Evolutionary conservation across 73 alveolate species (phyloP), one percentile per base, ranked within the genome.

Genomic region (Paramecium pentaurelia): DNA sequence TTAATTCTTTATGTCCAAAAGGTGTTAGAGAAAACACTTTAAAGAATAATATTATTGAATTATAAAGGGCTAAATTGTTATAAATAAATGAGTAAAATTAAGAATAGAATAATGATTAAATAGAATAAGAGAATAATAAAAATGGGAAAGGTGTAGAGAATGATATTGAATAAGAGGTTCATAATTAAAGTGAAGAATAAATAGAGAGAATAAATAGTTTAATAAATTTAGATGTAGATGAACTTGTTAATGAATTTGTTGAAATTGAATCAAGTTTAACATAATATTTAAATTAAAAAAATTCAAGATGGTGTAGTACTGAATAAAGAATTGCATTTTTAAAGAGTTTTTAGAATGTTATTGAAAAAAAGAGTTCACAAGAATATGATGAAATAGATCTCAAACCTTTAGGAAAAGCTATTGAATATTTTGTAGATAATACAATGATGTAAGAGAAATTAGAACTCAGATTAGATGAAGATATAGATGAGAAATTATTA

Each of bases 261-360:
- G 30, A 44, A 27, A 80, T 80, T 6, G 91, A 80, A 80, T 20
- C 25, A 45, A 80, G 91, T 80, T 36, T 80, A 45, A 80, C 77
- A 40, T 11, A 45, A 44, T 80, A 80, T 45, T 80, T 80, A 80
- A 49, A 49, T 45, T 45, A 45, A 47, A 80, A 80, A 27, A 45
- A 80, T 27, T 80, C 91, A 45, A 18, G 91, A 80, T 80, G 91
- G 91, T 80, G 91, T n/a, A 80, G 58, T 47, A 32, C 91, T 32
- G 91, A 80, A 27, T 25, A 18, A 27, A 80, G 91, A 49, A 18
- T 10, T 47, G 49, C 10, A 32, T 80, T 80, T 80, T 22, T 25
- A 44, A 80, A 80, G 47, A 64, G 51, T 64, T 64, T 80, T 49
- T 25, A 45, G 32, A 28, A 32, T 40, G 32, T 9, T 16, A 80